Evolutionary conservation across 2,329 filamentous ascomycete species (phyloP).

Genomic region (Pseudocercospora crystallina): DNA sequence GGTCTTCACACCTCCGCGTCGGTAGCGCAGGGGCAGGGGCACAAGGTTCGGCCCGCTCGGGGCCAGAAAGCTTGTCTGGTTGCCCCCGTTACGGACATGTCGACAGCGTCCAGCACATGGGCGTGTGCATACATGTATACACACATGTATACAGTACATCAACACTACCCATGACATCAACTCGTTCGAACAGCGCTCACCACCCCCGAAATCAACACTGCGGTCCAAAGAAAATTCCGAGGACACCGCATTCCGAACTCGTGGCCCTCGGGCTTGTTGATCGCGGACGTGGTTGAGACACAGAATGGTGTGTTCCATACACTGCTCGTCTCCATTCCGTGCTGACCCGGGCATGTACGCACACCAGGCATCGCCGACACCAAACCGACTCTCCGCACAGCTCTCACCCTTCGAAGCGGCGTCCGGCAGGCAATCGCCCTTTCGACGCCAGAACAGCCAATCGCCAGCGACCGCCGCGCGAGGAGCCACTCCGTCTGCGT

Average conservation of each 20-base stretch:
- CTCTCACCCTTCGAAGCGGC: conserved; percentile 21
- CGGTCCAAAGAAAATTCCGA: not conserved
- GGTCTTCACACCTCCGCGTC: too few relatives aligned
- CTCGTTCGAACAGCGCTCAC: not conserved
- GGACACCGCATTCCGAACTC: too few relatives aligned
- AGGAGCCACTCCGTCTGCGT: conserved; percentile 41
- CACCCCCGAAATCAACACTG: not conserved
- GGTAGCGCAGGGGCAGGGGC: too few relatives aligned
- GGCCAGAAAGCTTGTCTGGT: too few relatives aligned
- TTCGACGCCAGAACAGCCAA: conserved; percentile 34
- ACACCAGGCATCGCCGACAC: conserved; percentile 9
- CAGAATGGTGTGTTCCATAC: not conserved
- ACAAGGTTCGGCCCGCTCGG: too few relatives aligned
- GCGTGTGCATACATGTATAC: not conserved
- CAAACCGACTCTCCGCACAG: conserved; percentile 13
- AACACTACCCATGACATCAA: not conserved
- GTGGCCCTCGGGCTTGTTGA: too few relatives aligned
- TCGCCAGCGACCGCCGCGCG: conserved; percentile 28
- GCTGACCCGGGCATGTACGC: not conserved
- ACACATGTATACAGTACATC: not conserved
- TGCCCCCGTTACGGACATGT: too few relatives aligned
- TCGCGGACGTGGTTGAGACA: not conserved
- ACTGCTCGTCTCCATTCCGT: not conserved
- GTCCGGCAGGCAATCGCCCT: conserved; percentile 35
- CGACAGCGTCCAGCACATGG: not conserved